Evolutionary conservation across 2,329 filamentous ascomycete species (phyloP), one percentile per base, ranked within the genome.

Genomic region (Fusarium redolens): DNA sequence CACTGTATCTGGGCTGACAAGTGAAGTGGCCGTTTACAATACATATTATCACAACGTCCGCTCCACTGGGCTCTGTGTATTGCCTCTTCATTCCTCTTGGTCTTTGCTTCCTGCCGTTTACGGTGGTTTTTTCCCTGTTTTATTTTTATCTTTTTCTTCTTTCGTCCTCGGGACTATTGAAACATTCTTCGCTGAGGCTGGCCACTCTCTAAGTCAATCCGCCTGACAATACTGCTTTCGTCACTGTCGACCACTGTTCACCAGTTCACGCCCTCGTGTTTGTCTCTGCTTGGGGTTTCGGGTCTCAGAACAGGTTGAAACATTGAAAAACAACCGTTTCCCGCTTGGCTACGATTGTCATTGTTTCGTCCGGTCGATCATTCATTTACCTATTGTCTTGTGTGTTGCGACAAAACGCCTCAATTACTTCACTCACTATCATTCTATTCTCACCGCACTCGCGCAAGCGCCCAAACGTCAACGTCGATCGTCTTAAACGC

Each of bases 41-140:
- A 54, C 69, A 75, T 77, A 77, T 76, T 77, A 77, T 77, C 73
- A 73, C 63, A 47, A 69, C 72, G 60, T 65, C 65, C 69, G 73
- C 75, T 70, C 75, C 58, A 41, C 22, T 57, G 40, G 55, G 22
- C 41, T 28, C 33, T 33, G 30, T 35, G 31, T 48, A 57, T 57
- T 41, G 47, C 61, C 52, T 56, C 55, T 72, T 64, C 68, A 74
- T 74, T 74, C 68, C 72, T 74, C 55, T 45, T 48, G 38, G 48
- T 61, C 50, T 37, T 31, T 55, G 51, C 38, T 56, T 63, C 51
- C 48, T 55, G 55, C 71, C 60, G 68, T 69, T 69, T 41, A 68
- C 62, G 51, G 71, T 73, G 47, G 54, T 59, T 68, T 44, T 25
- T 57, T 68, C 40, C 54, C 43, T 58, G 38, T 41, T 43, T 64